Base-by-base conservation (phyloP, 352 stramenopile genomes). In the Phytophthora tubulina region DNA sequence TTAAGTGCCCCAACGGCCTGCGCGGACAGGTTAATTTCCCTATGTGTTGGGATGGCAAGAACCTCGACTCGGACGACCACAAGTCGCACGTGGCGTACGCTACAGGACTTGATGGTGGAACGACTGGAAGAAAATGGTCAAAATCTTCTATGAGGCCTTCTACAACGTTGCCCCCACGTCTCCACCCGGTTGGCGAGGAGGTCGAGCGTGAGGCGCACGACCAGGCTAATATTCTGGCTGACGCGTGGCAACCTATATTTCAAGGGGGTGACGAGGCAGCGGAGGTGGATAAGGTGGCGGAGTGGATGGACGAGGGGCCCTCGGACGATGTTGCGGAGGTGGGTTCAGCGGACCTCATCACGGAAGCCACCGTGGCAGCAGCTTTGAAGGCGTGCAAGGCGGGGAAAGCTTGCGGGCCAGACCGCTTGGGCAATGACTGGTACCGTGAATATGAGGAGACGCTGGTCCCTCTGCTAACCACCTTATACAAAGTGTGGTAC, bases 121-220 rank as follows among this genome's bases (percentile, higher is more conserved):
- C 4, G 72, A 72, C 11, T 85, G 77, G 67, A 68, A 81, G 70
- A 88, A 88, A 65, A 84, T 88, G 72, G 72, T 88, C 61, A 88
- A 88, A 64, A 82, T 85, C 46, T 88, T 88, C 55, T 88, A 82
- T 66, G 80, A 88, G 57, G 69, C 75, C 13, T 88, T 88, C 62
- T 88, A 83, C 68, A 80, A 56, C 27, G 77, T 85, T 14, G 80
- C 63, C 27, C 72, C 21, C 21, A 27, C 21, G 21, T 27, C 21
- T 27, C 21, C 21, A 27, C 21, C 21, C 21, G 21, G 21, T 27
- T 27, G 21, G 21, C 21, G 21, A 27, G 21, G 21, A 27, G 21
- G 1, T 27, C 21, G 21, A 27, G 21, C 21, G 21, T 27, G 21
- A 27, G 21, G 21, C 21, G 21, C 21, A 27, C 21, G 21, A 27